phyloP scores from a whole-genome alignment of 2,329 filamentous ascomycete species.

The Pseudopyrenochaeta lycopersici region DNA sequence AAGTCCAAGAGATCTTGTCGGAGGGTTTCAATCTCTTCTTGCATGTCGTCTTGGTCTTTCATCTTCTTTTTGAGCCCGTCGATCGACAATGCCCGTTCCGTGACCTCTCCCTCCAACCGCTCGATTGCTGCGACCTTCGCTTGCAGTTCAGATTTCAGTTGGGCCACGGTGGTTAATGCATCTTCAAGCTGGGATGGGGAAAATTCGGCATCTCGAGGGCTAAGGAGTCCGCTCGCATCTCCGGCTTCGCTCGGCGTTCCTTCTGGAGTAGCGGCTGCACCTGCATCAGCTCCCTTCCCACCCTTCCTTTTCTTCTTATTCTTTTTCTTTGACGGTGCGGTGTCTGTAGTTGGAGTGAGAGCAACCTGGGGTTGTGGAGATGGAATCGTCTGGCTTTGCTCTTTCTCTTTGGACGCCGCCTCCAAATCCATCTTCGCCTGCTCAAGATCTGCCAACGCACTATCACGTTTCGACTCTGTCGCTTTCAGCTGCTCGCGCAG shows the following conservation, averaged over 20 bases:
- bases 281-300: slow-evolving; percentile 54
- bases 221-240: slow-evolving; percentile 43
- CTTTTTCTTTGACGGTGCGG: slow-evolving; percentile 73
- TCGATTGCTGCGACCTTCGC: slow-evolving; percentile 45
- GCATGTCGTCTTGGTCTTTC: slow-evolving; percentile 78
- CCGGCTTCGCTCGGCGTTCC: slow-evolving; percentile 50
- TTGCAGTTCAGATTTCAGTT: slow-evolving; percentile 46
- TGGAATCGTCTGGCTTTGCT: slow-evolving; percentile 16
- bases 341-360: slow-evolving; percentile 33
- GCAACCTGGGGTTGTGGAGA: slow-evolving; percentile 24
- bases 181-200: slow-evolving; percentile 49
- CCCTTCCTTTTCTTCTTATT: slow-evolving; percentile 90
- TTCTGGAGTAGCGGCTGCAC: slow-evolving; percentile 48
- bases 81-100: slow-evolving; percentile 74
- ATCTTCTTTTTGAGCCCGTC: slow-evolving; percentile 74
- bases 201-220: slow-evolving; percentile 51
- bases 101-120: slow-evolving; percentile 42
- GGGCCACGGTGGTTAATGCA: slow-evolving; percentile 35
- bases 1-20: slow-evolving; percentile 81
- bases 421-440: slow-evolving; percentile 41
- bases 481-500: slow-evolving; percentile 63
- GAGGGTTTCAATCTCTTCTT: slow-evolving; percentile 86
- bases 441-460: slow-evolving; percentile 55
- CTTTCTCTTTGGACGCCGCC: slow-evolving; percentile 21
- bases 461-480: slow-evolving; percentile 60